Conservation (phyloP, 805 yeast genomes). For the Metschnikowia similis region DNA sequence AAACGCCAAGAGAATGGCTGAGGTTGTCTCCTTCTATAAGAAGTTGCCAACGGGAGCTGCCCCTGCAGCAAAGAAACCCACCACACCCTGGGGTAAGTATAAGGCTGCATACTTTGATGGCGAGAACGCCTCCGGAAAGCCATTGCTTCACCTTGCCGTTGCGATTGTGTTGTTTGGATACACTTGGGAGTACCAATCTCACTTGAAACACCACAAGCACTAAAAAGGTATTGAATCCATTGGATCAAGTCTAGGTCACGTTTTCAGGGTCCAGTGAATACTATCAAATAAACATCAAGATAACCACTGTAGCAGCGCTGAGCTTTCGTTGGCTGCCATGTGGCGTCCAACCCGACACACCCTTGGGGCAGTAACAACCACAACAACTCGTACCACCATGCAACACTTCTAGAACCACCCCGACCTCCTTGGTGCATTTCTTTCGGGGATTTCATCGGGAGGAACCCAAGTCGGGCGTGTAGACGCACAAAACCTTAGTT, state of each 20-base stretch:
- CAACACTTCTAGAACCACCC: too few relatives aligned
- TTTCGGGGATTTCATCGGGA: too few relatives aligned
- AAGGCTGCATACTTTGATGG: conserved; percentile 82
- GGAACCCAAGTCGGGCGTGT: too few relatives aligned
- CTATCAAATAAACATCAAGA: background rate
- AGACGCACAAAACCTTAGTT: background rate
- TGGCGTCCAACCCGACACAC: too few relatives aligned
- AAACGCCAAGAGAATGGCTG: conserved; percentile 93
- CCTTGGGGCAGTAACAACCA: too few relatives aligned
- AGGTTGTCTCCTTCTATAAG: conserved; percentile 93
- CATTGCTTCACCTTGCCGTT: conserved; percentile 71
- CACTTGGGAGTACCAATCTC: conserved; percentile 91
- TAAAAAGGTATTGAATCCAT: background rate
- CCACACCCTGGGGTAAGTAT: conserved; percentile 70
- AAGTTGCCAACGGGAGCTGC: conserved; percentile 93
- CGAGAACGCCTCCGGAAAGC: conserved; percentile 79
- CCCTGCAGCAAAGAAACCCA: conserved; percentile 62
- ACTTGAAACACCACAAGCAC: conserved; percentile 46
- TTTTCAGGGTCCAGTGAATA: background rate
- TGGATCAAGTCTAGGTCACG: background rate
- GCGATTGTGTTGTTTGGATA: conserved; percentile 74
- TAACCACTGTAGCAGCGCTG: background rate
- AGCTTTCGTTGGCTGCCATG: too few relatives aligned
- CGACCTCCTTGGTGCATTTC: too few relatives aligned
- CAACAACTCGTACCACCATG: too few relatives aligned